These are phyloP conservation scores for Neoboletus brunneissimus DNA, from an alignment of 768 basidiomycete species.

Conservation along the genomic window DNA sequence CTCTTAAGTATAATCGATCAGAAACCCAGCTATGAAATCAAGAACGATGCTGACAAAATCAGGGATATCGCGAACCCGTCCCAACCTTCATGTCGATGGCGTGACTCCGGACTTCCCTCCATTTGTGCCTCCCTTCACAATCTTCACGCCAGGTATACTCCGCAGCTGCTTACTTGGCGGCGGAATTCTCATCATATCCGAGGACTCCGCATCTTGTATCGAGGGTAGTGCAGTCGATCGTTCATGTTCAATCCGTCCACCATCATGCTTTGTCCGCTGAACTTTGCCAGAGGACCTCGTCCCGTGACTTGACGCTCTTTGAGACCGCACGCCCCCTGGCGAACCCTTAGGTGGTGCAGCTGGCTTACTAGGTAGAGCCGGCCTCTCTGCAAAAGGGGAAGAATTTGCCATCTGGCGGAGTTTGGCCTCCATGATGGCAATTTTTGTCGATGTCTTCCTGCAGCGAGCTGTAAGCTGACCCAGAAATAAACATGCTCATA, in stretches of 20 bases:
- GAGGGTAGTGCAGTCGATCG: not conserved
- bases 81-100: slow-evolving; percentile 9
- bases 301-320: not conserved
- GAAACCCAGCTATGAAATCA: slow-evolving; percentile 9
- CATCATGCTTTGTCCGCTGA: slow-evolving; percentile 2
- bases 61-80: not conserved
- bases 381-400: slow-evolving; percentile 18
- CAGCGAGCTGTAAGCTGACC: slow-evolving; percentile 7
- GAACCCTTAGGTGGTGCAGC: not conserved
- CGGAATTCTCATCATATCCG: slow-evolving; percentile 13
- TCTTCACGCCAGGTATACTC: slow-evolving; percentile 34
- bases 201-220: slow-evolving; percentile 8
- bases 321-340: not conserved
- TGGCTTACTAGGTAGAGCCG: slow-evolving; percentile 25
- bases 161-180: slow-evolving; percentile 25
- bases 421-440: slow-evolving; percentile 96
- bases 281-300: not conserved
- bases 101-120: slow-evolving; percentile 9
- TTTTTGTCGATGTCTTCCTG: slow-evolving; percentile 78
- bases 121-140: slow-evolving; percentile 22
- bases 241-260: not conserved
- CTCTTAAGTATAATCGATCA: not conserved
- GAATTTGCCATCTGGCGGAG: slow-evolving; percentile 68
- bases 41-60: not conserved
- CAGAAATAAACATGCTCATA: not conserved